Conservation (phyloP, 2,329 filamentous ascomycete species). For the Catunica adiposa region DNA sequence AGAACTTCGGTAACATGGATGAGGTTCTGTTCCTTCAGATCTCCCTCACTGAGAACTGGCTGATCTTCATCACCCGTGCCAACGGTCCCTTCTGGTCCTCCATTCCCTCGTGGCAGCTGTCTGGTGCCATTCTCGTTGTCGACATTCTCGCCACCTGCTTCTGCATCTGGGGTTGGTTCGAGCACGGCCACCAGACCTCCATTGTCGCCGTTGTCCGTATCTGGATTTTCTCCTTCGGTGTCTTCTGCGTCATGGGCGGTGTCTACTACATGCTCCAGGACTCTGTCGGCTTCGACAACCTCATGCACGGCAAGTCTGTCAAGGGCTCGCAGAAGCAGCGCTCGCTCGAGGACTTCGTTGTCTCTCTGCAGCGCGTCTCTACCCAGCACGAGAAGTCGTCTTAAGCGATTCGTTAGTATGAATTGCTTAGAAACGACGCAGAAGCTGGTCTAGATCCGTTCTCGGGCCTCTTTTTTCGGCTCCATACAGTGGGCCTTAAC, state of each 20-base stretch:
- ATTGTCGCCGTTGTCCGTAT: constrained; percentile 76
- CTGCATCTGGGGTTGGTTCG: constrained; percentile 73
- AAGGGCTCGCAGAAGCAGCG: constrained; percentile 72
- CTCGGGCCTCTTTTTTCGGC: constrained; percentile 1
- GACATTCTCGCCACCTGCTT: constrained; percentile 76
- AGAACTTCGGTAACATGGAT: constrained; percentile 73
- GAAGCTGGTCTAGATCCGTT: constrained; percentile 7
- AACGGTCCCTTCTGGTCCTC: constrained; percentile 88
- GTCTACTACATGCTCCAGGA: constrained; percentile 64
- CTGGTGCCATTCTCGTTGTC: constrained; percentile 61
- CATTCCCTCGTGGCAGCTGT: constrained; percentile 71
- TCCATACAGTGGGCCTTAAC: not conserved
- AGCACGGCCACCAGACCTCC: constrained; percentile 44
- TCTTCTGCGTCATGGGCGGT: constrained; percentile 70
- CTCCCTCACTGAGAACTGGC: constrained; percentile 84
- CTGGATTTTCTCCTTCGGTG: constrained; percentile 81
- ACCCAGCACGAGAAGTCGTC: constrained; percentile 81
- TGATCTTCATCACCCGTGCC: constrained; percentile 90
- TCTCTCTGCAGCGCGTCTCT: constrained; percentile 76
- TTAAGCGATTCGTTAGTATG: constrained; percentile 27
- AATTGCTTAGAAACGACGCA: not conserved
- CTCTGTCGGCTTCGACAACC: constrained; percentile 68
- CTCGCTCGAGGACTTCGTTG: constrained; percentile 78
- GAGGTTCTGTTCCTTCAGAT: constrained; percentile 79
- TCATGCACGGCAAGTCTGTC: constrained; percentile 79